Conservation (phyloP, 768 basidiomycete species). For the Mycena pura region DNA sequence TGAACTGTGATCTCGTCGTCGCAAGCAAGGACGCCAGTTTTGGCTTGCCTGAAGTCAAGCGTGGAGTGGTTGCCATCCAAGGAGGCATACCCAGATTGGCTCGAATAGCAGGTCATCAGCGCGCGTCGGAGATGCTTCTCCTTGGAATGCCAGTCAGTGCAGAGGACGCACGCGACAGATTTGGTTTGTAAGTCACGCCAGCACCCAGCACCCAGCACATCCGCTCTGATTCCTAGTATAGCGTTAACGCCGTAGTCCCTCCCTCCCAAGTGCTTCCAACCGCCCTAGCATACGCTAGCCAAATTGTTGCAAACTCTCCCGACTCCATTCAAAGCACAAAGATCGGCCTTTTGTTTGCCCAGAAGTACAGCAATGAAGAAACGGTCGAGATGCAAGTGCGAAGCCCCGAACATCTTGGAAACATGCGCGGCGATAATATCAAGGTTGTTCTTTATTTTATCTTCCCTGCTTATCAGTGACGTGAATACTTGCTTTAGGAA, state of each 20-base stretch:
- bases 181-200: constrained; percentile 83
- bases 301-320: constrained; percentile 71
- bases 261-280: constrained; percentile 58
- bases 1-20: constrained; percentile 82
- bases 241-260: constrained; percentile 77
- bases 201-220: no score
- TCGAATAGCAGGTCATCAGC: constrained; percentile 76
- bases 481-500: constrained; percentile 8
- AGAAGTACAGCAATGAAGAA: constrained; percentile 12
- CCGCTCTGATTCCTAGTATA: constrained; percentile 39
- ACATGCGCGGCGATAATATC: constrained; percentile 17
- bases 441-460: constrained; percentile 9
- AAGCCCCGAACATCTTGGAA: constrained; percentile 7
- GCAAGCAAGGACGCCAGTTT: constrained; percentile 72
- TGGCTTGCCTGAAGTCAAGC: constrained; percentile 78
- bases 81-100: constrained; percentile 78
- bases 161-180: constrained; percentile 68
- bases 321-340: constrained; percentile 84
- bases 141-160: constrained; percentile 74
- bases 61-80: constrained; percentile 75
- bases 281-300: constrained; percentile 66
- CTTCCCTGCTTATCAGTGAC: background rate
- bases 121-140: constrained; percentile 79
- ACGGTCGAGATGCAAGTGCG: constrained; percentile 10
- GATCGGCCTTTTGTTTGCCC: constrained; percentile 55